These are phyloP conservation scores for Hypoxylon rickii DNA, from an alignment of 495 filamentous ascomycete genomes.

Conservation along the genomic window DNA sequence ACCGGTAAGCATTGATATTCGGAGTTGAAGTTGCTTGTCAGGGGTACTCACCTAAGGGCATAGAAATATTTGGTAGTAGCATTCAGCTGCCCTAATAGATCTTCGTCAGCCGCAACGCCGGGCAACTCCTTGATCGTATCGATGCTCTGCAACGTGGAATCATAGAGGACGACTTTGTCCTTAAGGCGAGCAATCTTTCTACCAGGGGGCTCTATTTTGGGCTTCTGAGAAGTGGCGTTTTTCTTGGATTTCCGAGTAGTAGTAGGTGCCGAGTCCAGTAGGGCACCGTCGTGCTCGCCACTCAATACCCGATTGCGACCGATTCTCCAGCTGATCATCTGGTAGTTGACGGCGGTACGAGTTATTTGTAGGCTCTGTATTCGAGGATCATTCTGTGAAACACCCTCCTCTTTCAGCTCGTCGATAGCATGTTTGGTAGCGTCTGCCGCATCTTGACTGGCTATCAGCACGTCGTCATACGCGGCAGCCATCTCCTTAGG, in stretches of 20 bases:
- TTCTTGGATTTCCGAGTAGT: conserved; percentile 50
- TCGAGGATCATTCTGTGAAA: conserved; percentile 79
- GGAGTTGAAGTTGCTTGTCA: not conserved
- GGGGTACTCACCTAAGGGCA: conserved; percentile 71
- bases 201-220: conserved; percentile 62
- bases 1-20: not conserved
- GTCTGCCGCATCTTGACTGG: conserved; percentile 93
- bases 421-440: conserved; percentile 91
- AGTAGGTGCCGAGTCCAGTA: conserved; percentile 54
- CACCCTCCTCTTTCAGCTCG: conserved; percentile 79
- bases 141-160: conserved; percentile 84
- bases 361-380: conserved; percentile 95
- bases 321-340: conserved; percentile 90
- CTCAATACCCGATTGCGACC: conserved; percentile 89
- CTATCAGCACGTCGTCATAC: conserved; percentile 87
- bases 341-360: conserved; percentile 88
- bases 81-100: conserved; percentile 74
- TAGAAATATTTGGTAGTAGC: conserved; percentile 83
- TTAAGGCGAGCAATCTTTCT: conserved; percentile 76
- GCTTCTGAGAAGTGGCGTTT: conserved; percentile 48
- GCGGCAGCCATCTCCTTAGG: conserved; percentile 70
- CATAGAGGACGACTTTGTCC: conserved; percentile 90
- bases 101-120: conserved; percentile 84
- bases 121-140: conserved; percentile 88
- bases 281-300: conserved; percentile 74